phyloP scores from a whole-genome alignment of 1,284 basidiomycete species.

The Sporisorium graminicola region DNA sequence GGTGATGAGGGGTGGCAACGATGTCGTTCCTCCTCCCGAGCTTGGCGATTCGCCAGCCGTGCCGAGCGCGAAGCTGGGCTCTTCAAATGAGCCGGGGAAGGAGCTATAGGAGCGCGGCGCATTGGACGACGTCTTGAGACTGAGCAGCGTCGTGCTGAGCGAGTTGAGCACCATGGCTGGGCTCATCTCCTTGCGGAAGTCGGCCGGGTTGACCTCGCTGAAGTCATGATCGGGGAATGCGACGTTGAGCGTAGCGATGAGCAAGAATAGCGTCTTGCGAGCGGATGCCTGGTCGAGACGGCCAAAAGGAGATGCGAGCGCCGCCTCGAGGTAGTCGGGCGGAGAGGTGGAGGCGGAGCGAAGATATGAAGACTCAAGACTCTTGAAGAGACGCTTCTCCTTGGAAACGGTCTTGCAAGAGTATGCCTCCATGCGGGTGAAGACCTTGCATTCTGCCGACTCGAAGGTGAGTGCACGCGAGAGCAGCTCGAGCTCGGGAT shows the following conservation, averaged over 20 bases:
- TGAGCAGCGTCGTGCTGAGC: slow-evolving; percentile 65
- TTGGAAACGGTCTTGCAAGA: slow-evolving; percentile 97
- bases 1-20: slow-evolving; percentile 47
- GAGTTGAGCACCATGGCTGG: slow-evolving; percentile 66
- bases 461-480: slow-evolving; percentile 80
- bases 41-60: slow-evolving; percentile 26
- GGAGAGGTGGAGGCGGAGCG: slow-evolving; percentile 65
- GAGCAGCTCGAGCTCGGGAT: slow-evolving; percentile 81
- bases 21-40: slow-evolving; percentile 22
- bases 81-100: slow-evolving; percentile 61
- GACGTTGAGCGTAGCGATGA: slow-evolving; percentile 95
- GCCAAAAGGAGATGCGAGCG: slow-evolving; percentile 69
- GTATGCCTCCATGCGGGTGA: slow-evolving; percentile 95
- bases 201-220: slow-evolving; percentile 87
- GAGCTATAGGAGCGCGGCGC: slow-evolving; percentile 60
- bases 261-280: slow-evolving; percentile 89
- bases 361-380: slow-evolving; percentile 73
- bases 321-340: slow-evolving; percentile 64
- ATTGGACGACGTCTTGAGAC: slow-evolving; percentile 57
- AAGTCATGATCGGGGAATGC: slow-evolving; percentile 99
- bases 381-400: slow-evolving; percentile 95
- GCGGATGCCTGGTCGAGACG: slow-evolving; percentile 73
- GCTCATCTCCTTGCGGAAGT: slow-evolving; percentile 78
- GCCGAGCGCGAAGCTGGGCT: slow-evolving; percentile 45
- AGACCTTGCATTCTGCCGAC: slow-evolving; percentile 88